Conservation (phyloP, 805 yeast species). For the Candida boidinii region DNA sequence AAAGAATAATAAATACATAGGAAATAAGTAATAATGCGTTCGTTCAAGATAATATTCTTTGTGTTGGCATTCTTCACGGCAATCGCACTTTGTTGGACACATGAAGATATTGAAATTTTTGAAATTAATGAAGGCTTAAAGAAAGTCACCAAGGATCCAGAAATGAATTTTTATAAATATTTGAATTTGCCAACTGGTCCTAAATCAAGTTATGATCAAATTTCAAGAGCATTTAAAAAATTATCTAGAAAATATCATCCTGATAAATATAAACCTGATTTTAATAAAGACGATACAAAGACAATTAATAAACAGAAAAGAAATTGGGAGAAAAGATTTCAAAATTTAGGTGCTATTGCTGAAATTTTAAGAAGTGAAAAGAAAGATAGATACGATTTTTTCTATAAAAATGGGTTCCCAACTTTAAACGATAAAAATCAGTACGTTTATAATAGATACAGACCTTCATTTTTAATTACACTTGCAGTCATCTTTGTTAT, state of each 20-base stretch:
- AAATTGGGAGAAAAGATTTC: slow-evolving; percentile 60
- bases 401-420: slow-evolving; percentile 79
- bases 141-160: slow-evolving; percentile 40
- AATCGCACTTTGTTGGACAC: slow-evolving; percentile 12
- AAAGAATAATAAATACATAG: background rate
- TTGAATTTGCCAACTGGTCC: slow-evolving; percentile 35
- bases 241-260: slow-evolving; percentile 75
- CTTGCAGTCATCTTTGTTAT: slow-evolving; percentile 41
- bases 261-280: slow-evolving; percentile 56
- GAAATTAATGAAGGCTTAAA: slow-evolving; percentile 44
- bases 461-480: slow-evolving; percentile 54
- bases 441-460: slow-evolving; percentile 57
- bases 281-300: slow-evolving; percentile 26
- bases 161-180: slow-evolving; percentile 63
- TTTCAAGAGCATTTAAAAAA: slow-evolving; percentile 60
- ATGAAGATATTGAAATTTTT: slow-evolving; percentile 77
- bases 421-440: slow-evolving; percentile 59
- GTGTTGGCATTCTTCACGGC: slow-evolving; percentile 2
- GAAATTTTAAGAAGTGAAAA: slow-evolving; percentile 58
- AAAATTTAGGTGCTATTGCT: slow-evolving; percentile 68
- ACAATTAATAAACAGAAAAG: slow-evolving; percentile 24
- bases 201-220: slow-evolving; percentile 41
- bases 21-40: slow-evolving; percentile 4
- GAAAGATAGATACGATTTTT: slow-evolving; percentile 76
- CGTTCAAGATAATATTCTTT: slow-evolving; percentile 5